A percentile compares a stretch with the other conserved stretches of the same genome.
Evolutionary conservation across 192 early-diverging fungal species (phyloP).

Genomic region (Dispira parvispora): DNA sequence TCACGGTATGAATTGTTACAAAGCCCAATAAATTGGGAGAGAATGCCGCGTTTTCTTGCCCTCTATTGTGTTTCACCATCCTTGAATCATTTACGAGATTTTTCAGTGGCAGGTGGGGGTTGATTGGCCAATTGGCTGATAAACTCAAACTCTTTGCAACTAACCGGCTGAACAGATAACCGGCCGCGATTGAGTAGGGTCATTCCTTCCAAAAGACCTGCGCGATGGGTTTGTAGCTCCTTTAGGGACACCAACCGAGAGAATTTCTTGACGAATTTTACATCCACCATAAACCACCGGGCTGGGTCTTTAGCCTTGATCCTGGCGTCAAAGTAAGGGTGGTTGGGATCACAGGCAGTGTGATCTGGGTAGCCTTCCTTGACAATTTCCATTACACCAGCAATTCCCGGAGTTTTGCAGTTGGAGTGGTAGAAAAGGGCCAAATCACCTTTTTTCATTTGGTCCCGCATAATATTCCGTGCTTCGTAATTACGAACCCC

Average conservation of each 20-base stretch:
- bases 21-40: no score
- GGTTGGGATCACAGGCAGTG: slow-evolving; percentile 51
- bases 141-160: slow-evolving; percentile 39
- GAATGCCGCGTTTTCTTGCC: no score
- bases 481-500: slow-evolving; percentile 76
- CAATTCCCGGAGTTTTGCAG: slow-evolving; percentile 68
- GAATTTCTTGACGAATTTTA: slow-evolving; percentile 54
- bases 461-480: slow-evolving; percentile 57
- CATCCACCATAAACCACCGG: slow-evolving; percentile 77
- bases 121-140: slow-evolving; percentile 28
- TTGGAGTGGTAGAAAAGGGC: slow-evolving; percentile 79
- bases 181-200: slow-evolving; percentile 48
- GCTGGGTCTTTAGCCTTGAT: slow-evolving; percentile 36
- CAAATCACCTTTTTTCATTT: slow-evolving; percentile 54
- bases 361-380: slow-evolving; percentile 55
- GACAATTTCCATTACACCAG: slow-evolving; percentile 42
- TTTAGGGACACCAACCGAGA: slow-evolving; percentile 40
- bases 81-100: no score
- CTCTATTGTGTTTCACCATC: no score
- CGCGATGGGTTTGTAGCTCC: slow-evolving; percentile 38
- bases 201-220: slow-evolving; percentile 39
- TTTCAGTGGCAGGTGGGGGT: no score
- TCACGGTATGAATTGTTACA: no score
- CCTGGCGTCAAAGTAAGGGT: slow-evolving; percentile 70
- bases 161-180: slow-evolving; percentile 63